These are phyloP conservation scores for Eucalyptus guilfoylei DNA, from an alignment of 345 rosid species.

Conservation along the genomic window DNA sequence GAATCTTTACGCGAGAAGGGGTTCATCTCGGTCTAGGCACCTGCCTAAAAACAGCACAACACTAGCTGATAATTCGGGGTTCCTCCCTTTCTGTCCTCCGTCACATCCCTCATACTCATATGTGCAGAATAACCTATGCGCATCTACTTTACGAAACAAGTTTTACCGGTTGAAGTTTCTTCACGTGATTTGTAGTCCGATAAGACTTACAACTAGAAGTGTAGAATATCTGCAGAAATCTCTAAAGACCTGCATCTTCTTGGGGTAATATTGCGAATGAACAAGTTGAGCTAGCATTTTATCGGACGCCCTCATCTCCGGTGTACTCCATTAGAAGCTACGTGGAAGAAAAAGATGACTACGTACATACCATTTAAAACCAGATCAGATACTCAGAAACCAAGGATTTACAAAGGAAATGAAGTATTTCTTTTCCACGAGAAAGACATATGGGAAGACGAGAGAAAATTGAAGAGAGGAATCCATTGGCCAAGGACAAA, in stretches of 20 bases:
- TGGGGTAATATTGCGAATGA: no score
- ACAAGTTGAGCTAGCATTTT: no score
- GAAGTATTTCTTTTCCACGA: not conserved
- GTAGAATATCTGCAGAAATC: not conserved
- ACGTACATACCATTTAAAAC: not conserved
- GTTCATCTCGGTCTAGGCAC: not conserved
- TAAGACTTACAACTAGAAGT: not conserved
- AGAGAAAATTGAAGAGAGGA: not conserved
- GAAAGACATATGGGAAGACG: not conserved
- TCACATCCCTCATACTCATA: not conserved
- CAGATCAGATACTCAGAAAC: not conserved
- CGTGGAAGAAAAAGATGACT: no score
- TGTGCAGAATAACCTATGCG: not conserved
- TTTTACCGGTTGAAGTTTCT: not conserved
- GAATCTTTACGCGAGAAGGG: not conserved
- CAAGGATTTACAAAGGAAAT: not conserved
- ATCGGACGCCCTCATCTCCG: no score
- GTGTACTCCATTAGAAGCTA: no score
- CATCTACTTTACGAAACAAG: not conserved
- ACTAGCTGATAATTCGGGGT: not conserved
- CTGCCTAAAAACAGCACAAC: not conserved
- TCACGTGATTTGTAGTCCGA: not conserved
- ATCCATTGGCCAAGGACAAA: not conserved
- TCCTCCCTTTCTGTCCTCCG: not conserved
- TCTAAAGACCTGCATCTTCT: not conserved